Evolutionary conservation across 2,329 filamentous ascomycete genomes (phyloP).

Genomic region (Penicillium olsonii): DNA sequence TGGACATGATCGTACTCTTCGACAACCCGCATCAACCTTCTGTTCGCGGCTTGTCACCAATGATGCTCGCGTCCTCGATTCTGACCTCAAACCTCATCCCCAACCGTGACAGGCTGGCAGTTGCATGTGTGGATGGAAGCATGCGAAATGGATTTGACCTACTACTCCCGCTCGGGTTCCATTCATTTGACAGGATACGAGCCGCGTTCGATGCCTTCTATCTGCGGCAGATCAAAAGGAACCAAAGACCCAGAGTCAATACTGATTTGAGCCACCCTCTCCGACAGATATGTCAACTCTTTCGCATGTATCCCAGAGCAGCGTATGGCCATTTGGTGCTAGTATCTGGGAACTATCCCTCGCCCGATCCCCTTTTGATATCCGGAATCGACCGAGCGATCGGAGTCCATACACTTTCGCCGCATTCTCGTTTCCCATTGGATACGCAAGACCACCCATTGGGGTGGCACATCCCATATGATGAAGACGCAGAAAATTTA

Average conservation of each 20-base stretch:
- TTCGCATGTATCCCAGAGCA: conserved; percentile 23
- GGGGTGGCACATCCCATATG: conserved; percentile 34
- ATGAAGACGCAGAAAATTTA: conserved; percentile 15
- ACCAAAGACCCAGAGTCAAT: conserved; percentile 3
- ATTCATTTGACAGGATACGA: conserved; percentile 21
- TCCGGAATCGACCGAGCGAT: conserved; percentile 26
- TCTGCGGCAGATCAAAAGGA: conserved; percentile 12
- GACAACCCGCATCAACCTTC: conserved; percentile 31
- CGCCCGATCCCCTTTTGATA: conserved; percentile 18
- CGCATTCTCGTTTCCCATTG: conserved; percentile 25
- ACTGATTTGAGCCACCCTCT: conserved; percentile 23
- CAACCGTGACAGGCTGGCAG: conserved; percentile 27
- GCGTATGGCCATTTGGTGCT: conserved; percentile 38
- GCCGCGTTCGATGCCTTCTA: conserved; percentile 23
- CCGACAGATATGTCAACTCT: conserved; percentile 24
- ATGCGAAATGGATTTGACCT: conserved; percentile 22
- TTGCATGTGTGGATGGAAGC: conserved; percentile 27
- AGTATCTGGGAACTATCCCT: conserved; percentile 27
- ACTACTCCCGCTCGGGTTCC: conserved; percentile 28
- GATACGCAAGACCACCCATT: conserved; percentile 8
- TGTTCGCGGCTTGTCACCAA: conserved; percentile 20
- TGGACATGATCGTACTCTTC: conserved; percentile 39
- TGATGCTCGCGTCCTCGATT: conserved; percentile 23
- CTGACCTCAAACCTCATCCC: conserved; percentile 25
- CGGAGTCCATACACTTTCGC: conserved; percentile 37